A percentile compares a stretch with the other conserved stretches of the same genome.
These are phyloP conservation scores for Phytophthora pinifolia DNA, from an alignment of 352 stramenopile genomes.

Conservation along the genomic window DNA sequence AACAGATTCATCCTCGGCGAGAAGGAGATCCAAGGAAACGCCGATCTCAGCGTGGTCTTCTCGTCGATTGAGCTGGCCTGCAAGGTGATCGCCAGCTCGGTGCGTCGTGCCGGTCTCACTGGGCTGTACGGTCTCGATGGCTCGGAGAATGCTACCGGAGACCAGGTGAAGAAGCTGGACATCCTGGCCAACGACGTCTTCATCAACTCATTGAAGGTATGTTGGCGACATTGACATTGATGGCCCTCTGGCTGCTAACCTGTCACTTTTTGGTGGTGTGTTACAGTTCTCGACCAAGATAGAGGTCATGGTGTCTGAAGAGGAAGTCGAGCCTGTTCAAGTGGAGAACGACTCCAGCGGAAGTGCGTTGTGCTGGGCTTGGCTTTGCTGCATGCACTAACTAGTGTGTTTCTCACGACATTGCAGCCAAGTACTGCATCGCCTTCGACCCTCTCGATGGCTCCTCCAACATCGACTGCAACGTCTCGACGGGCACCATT, in stretches of 20 bases:
- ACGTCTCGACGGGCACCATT: constrained; percentile 98
- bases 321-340: constrained; percentile 97
- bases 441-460: constrained; percentile 98
- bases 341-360: constrained; percentile 65
- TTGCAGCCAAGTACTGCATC: constrained; percentile 94
- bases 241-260: too few species aligned
- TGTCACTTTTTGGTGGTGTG: constrained; percentile 11
- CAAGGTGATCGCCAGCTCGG: constrained; percentile 96
- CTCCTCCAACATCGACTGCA: constrained; percentile 99
- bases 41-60: constrained; percentile 94
- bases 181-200: constrained; percentile 97
- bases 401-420: not conserved
- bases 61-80: constrained; percentile 95
- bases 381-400: not conserved
- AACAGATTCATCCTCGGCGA: constrained; percentile 91
- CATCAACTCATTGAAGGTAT: constrained; percentile 92
- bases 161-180: constrained; percentile 99
- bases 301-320: constrained; percentile 96
- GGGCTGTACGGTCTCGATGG: constrained; percentile 94
- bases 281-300: constrained; percentile 93
- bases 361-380: constrained; percentile 30
- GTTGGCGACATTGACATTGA: not conserved
- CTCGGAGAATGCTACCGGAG: constrained; percentile 95
- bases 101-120: constrained; percentile 92
- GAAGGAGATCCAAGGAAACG: constrained; percentile 92